A percentile compares a stretch with the other conserved stretches of the same genome.
Evolutionary conservation across 345 rosid genomes (phyloP).

Genomic region (Brassica nigra): DNA sequence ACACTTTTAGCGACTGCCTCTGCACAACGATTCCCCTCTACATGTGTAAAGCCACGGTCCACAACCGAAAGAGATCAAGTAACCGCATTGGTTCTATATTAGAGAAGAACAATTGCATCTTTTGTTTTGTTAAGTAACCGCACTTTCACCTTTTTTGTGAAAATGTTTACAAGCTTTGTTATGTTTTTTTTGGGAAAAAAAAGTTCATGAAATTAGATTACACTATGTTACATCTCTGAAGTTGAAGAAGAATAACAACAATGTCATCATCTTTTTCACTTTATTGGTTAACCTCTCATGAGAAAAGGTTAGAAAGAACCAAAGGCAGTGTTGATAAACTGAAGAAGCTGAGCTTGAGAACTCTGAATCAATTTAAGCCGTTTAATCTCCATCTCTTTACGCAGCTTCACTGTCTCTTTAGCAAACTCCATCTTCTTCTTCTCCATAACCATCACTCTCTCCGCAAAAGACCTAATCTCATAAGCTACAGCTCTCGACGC

Average conservation of each 20-base stretch:
- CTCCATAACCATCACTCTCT: conserved; percentile 60
- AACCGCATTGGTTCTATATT: too few relatives aligned
- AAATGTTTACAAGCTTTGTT: not conserved
- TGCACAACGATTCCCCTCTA: too few relatives aligned
- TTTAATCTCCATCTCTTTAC: conserved; percentile 73
- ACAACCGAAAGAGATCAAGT: too few relatives aligned
- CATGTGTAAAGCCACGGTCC: too few relatives aligned
- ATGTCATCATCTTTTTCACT: not conserved
- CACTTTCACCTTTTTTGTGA: not conserved
- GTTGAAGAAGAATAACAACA: not conserved
- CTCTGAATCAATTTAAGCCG: conserved; percentile 55
- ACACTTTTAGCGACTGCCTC: too few relatives aligned
- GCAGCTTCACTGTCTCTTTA: conserved; percentile 55
- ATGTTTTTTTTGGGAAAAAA: not conserved
- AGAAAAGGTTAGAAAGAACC: not conserved
- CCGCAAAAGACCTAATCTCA: conserved; percentile 62
- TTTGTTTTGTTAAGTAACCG: not conserved
- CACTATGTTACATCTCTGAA: conserved; percentile 9
- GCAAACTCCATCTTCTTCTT: conserved; percentile 71
- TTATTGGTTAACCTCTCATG: not conserved
- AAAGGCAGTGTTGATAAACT: conserved; percentile 42
- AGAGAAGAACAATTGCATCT: not conserved
- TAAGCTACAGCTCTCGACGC: conserved; percentile 47
- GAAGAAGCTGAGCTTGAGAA: conserved; percentile 60
- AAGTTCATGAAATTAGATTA: not conserved